These are phyloP conservation scores for Tephrocybe sp. DNA, from an alignment of 768 basidiomycete genomes.

Conservation along the genomic window DNA sequence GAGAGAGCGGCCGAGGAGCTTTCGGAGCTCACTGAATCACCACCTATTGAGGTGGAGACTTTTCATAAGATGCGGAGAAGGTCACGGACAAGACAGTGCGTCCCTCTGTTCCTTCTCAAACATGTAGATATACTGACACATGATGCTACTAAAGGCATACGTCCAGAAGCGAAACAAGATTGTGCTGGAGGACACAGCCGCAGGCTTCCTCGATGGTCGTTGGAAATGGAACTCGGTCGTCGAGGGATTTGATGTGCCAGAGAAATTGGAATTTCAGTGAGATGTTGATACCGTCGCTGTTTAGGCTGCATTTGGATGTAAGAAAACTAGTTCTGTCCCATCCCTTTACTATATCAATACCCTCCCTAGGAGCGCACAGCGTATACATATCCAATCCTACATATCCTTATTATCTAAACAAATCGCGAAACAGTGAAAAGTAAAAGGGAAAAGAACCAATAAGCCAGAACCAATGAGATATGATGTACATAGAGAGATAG, in stretches of 20 bases:
- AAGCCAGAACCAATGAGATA: no score
- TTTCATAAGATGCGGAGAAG: conserved; percentile 81
- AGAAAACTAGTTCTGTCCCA: no score
- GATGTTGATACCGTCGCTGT: background rate
- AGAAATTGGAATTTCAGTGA: conserved; percentile 18
- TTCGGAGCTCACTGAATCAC: conserved; percentile 85
- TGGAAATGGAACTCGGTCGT: conserved; percentile 80
- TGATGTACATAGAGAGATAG: no score
- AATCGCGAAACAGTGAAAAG: no score
- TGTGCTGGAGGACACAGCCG: conserved; percentile 90
- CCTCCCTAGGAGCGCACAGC: no score
- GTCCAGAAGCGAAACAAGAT: conserved; percentile 98
- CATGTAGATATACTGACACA: background rate
- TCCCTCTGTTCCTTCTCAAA: conserved; percentile 8
- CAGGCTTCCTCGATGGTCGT: conserved; percentile 81
- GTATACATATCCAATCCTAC: no score
- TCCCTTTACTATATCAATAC: no score
- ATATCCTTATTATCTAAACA: no score
- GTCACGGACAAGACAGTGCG: conserved; percentile 94
- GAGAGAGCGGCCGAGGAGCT: conserved; percentile 95
- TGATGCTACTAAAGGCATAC: conserved; percentile 58
- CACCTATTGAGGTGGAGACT: conserved; percentile 81
- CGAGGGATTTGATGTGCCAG: conserved; percentile 65
- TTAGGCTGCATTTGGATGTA: no score
- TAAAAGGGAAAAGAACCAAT: no score